A percentile compares a stretch with the other conserved stretches of the same genome.
Conservation (phyloP, 108 stramenopile species). For the Nitzschia sp. region DNA sequence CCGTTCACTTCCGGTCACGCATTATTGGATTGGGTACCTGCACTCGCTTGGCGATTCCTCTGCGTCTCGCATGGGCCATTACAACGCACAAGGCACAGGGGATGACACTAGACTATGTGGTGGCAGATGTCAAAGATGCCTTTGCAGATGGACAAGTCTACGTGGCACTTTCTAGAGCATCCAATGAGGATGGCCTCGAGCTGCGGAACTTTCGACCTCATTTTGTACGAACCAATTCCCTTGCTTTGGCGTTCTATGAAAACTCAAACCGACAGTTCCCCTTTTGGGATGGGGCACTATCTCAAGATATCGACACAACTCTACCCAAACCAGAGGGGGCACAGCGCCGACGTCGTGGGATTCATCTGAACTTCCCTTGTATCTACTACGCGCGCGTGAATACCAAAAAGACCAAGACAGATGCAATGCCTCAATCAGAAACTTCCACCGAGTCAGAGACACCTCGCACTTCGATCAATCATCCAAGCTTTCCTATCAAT, state of each 20-base stretch:
- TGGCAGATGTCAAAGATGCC: slow-evolving; percentile 71
- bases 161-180: slow-evolving; percentile 85
- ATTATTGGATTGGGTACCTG: slow-evolving; percentile 41
- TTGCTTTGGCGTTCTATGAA: slow-evolving; percentile 42
- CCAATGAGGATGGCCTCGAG: slow-evolving; percentile 49
- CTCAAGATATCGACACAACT: background rate
- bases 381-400: no score
- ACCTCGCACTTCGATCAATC: no score
- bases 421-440: no score
- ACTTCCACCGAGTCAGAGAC: no score
- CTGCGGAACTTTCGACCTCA: slow-evolving; percentile 56
- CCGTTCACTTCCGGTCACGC: slow-evolving; percentile 29
- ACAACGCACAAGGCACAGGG: slow-evolving; percentile 81
- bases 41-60: slow-evolving; percentile 59
- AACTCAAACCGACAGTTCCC: slow-evolving; percentile 28
- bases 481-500: background rate
- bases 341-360: no score
- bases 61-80: slow-evolving; percentile 76
- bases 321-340: no score
- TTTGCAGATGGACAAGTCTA: slow-evolving; percentile 93
- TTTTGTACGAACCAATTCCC: slow-evolving; percentile 50
- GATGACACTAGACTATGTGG: slow-evolving; percentile 69
- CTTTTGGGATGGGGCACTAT: slow-evolving; percentile 25
- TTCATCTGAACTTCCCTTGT: no score
- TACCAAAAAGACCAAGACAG: no score